Evolutionary conservation across 192 early-diverging fungal genomes (phyloP), one percentile per base, ranked within the genome.

Genomic region (Coemansia sp.): DNA sequence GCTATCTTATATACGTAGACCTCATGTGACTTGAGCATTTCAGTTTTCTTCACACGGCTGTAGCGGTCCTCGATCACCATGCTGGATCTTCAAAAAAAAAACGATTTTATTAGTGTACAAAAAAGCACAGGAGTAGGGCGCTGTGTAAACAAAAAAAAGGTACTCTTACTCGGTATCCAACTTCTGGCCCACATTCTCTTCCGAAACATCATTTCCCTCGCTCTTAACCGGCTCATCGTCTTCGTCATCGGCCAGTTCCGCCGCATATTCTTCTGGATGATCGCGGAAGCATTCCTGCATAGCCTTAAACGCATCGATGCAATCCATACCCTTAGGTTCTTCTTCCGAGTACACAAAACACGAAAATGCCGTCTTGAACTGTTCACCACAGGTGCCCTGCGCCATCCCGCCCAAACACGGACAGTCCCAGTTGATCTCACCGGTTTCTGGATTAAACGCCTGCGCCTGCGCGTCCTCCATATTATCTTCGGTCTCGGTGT

Each of bases 311-410:
- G 89, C 88, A 22, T 94, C 94, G 35, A 99, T 85, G 68, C 97
- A 99, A 80, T 99, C 96, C 33, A 92, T 88, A n/a, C 97, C 97
- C 81, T 99, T 96, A 36, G 96, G 97, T 59, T 98, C 96, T 43
- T 89, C 90, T 39, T 86, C 91, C 2, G 94, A 96, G 71, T 92
- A 94, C 32, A 97, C 94, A 88, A 97, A 99, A 76, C 97, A 99
- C 8, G 95, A 94, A 67, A 99, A 99, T 15, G 96, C 96, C 6
- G 87, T 90, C 75, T 97, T 97, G 87, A 99, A 99, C 66, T 89
- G 80, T 67, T 98, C 96, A 28, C 95, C 97, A 76, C 97, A 99
- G n/a, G 97, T 93, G 14, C 94, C 94, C 34, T 94, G 86, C 11
- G 94, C 94, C 97, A 99, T 99, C 38, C 89, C 90, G 39, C 91